These are phyloP conservation scores for Suhomyces xylopsoci DNA, from an alignment of 805 yeast species.

Conservation along the genomic window DNA sequence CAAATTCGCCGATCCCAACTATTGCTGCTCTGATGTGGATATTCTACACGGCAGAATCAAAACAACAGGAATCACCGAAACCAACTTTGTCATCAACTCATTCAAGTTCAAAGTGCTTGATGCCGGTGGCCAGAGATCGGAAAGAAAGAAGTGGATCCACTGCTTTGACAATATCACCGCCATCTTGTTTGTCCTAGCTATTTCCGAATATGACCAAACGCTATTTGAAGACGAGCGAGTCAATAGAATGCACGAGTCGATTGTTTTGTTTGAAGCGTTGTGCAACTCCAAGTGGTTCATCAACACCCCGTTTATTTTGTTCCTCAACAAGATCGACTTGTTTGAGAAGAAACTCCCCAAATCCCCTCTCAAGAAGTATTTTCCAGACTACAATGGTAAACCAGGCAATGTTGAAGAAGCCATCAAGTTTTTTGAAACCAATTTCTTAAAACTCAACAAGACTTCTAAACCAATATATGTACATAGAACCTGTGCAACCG, in stretches of 20 bases:
- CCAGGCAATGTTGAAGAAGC: conserved; percentile 66
- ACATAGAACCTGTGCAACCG: conserved; percentile 95
- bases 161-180: conserved; percentile 90
- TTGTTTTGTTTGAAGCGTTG: conserved; percentile 76
- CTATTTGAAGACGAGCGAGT: conserved; percentile 86
- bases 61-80: conserved; percentile 93
- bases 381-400: conserved; percentile 72
- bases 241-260: conserved; percentile 87
- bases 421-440: conserved; percentile 63
- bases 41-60: conserved; percentile 87
- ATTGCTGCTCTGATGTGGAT: conserved; percentile 75
- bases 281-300: conserved; percentile 84
- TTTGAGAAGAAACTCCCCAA: conserved; percentile 65
- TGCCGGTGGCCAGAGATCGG: conserved; percentile 96
- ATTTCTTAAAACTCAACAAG: conserved; percentile 62
- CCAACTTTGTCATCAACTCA: conserved; percentile 63
- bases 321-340: conserved; percentile 84
- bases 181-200: conserved; percentile 82
- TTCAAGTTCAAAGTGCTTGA: conserved; percentile 76
- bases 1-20: conserved; percentile 61
- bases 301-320: conserved; percentile 83
- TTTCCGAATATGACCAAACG: conserved; percentile 89
- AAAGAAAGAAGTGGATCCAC: conserved; percentile 91
- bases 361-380: conserved; percentile 67
- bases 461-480: conserved; percentile 78